Percentiles rank a stretch among this genome's conserved stretches.
These are phyloP conservation scores for Pseudogymnoascus pannorum DNA, from an alignment of 2,329 filamentous ascomycete species.

Conservation along the genomic window DNA sequence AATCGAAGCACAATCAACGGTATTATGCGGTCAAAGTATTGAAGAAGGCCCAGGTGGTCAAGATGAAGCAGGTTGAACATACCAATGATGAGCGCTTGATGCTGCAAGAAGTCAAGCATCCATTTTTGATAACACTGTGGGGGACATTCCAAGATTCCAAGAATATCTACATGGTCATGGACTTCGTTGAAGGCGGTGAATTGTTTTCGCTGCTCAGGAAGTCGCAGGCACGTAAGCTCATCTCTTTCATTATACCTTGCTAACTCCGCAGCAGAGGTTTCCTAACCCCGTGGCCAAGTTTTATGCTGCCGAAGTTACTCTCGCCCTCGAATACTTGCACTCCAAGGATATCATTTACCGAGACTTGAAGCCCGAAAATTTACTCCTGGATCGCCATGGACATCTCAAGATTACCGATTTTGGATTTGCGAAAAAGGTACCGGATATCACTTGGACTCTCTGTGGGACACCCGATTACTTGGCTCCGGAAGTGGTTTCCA, in stretches of 20 bases:
- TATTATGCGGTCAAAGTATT: slow-evolving; percentile 98
- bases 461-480: slow-evolving; percentile 97
- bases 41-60: slow-evolving; percentile 97
- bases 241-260: slow-evolving; percentile 10
- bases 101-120: slow-evolving; percentile 94
- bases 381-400: slow-evolving; percentile 84
- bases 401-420: slow-evolving; percentile 98
- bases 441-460: slow-evolving; percentile 98
- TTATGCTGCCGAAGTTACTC: slow-evolving; percentile 93
- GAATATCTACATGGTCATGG: slow-evolving; percentile 99
- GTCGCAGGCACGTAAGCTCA: slow-evolving; percentile 54
- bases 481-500: slow-evolving; percentile 95
- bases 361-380: slow-evolving; percentile 91
- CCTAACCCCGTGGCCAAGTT: slow-evolving; percentile 98
- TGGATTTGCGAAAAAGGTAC: slow-evolving; percentile 95
- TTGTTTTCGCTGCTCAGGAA: slow-evolving; percentile 92
- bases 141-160: slow-evolving; percentile 93
- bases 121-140: slow-evolving; percentile 96
- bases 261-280: slow-evolving; percentile 60
- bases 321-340: slow-evolving; percentile 93
- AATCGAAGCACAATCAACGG: slow-evolving; percentile 95
- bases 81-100: slow-evolving; percentile 96
- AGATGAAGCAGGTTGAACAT: slow-evolving; percentile 99
- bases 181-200: slow-evolving; percentile 98
- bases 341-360: slow-evolving; percentile 95